A percentile compares a stretch with the other conserved stretches of the same genome.
These are phyloP conservation scores for Aspergillus sp. DNA, from an alignment of 2,329 filamentous ascomycete genomes.

Conservation along the genomic window DNA sequence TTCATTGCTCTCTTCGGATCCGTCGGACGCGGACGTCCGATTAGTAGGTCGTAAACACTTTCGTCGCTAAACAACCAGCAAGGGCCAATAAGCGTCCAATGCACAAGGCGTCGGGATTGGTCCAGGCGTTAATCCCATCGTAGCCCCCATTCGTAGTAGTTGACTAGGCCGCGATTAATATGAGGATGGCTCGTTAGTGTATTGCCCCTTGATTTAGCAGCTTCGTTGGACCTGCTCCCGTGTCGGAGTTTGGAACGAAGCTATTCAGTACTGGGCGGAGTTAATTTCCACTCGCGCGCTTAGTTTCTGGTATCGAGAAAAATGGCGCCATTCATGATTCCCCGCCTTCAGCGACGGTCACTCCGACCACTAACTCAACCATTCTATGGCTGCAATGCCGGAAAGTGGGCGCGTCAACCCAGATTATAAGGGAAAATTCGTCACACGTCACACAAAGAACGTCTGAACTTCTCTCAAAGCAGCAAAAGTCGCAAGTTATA, in stretches of 20 bases:
- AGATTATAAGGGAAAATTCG: too few species aligned
- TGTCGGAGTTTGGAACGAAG: not conserved
- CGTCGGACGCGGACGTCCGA: not conserved
- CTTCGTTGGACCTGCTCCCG: not conserved
- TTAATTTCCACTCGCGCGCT: not conserved
- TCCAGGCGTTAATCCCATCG: not conserved
- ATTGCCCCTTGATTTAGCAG: not conserved
- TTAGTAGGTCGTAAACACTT: not conserved
- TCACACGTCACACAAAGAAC: too few species aligned
- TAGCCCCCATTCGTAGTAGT: not conserved
- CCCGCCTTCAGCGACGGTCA: not conserved
- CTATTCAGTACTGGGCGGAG: not conserved
- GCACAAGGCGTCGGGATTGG: not conserved
- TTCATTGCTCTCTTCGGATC: not conserved
- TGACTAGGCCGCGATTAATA: not conserved
- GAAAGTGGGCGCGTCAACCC: too few species aligned
- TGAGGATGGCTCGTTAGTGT: not conserved
- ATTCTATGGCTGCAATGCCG: not conserved
- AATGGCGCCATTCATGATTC: not conserved
- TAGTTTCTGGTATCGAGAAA: not conserved
- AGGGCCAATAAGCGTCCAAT: not conserved
- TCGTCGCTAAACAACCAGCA: not conserved
- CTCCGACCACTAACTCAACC: not conserved
- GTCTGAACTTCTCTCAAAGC: too few species aligned
- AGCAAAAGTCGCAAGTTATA: too few species aligned